A percentile compares a stretch with the other conserved stretches of the same genome.
Evolutionary conservation across 768 basidiomycete species (phyloP).

Genomic region (Scleroderma bovista): DNA sequence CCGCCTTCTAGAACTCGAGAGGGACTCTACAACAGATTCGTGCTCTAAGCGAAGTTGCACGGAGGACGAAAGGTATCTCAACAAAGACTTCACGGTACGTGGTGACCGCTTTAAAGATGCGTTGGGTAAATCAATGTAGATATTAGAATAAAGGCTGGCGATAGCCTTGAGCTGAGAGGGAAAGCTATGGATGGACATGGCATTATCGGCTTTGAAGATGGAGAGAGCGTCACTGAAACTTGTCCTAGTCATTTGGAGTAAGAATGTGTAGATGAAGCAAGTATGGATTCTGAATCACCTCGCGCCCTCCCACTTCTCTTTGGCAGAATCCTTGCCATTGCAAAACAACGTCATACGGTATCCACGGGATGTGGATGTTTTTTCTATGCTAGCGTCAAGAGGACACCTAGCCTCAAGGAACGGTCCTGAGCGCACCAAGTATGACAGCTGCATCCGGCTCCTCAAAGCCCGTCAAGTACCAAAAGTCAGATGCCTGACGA

Average conservation of each 20-base stretch:
- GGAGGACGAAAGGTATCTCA: constrained; percentile 42
- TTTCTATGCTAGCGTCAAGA: constrained; percentile 42
- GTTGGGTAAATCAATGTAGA: constrained; percentile 49
- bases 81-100: constrained; percentile 45
- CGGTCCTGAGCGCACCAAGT: constrained; percentile 47
- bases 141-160: constrained; percentile 41
- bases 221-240: constrained; percentile 55
- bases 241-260: constrained; percentile 39
- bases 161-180: constrained; percentile 53
- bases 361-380: constrained; percentile 61
- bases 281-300: constrained; percentile 32
- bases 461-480: constrained; percentile 94
- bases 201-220: constrained; percentile 78
- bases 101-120: constrained; percentile 33
- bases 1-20: constrained; percentile 41
- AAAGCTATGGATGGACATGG: constrained; percentile 50
- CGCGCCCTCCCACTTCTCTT: constrained; percentile 93
- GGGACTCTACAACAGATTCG: constrained; percentile 49
- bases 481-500: constrained; percentile 87
- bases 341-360: constrained; percentile 88
- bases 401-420: neutral
- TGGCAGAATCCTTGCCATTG: constrained; percentile 61
- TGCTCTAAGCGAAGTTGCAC: constrained; percentile 36
- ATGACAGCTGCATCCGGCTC: constrained; percentile 90
- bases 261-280: neutral